Percentiles rank a stretch among this genome's conserved stretches.
Conservation (phyloP, 768 basidiomycete species). For the Macrocybe gigantea region DNA sequence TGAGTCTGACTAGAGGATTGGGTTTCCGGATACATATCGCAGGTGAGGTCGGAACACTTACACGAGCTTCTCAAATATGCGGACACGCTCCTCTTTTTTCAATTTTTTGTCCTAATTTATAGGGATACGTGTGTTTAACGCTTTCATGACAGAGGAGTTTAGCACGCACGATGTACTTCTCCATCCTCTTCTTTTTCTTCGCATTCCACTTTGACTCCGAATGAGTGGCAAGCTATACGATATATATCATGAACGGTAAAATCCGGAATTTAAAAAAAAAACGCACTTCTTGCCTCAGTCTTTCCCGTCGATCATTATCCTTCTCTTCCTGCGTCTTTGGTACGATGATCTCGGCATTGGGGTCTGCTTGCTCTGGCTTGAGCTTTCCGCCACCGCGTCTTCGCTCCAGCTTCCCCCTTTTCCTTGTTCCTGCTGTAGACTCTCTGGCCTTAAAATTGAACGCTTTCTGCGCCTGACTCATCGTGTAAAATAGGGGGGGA, state of each 20-base stretch:
- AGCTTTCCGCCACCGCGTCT: constrained; percentile 8
- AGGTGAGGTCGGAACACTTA: constrained; percentile 29
- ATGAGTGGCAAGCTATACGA: constrained; percentile 36
- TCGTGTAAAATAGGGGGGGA: background rate
- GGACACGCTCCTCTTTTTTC: constrained; percentile 79
- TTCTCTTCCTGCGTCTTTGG: constrained; percentile 58
- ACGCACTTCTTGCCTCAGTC: constrained; percentile 54
- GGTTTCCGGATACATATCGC: constrained; percentile 15
- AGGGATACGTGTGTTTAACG: background rate
- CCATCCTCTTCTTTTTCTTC: constrained; percentile 86
- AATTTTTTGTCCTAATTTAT: constrained; percentile 76
- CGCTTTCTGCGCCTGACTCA: constrained; percentile 24
- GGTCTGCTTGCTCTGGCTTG: constrained; percentile 27
- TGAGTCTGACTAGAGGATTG: constrained; percentile 61
- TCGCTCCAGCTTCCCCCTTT: constrained; percentile 49
- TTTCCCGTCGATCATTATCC: constrained; percentile 53
- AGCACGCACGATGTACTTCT: constrained; percentile 80
- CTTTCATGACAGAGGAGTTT: background rate
- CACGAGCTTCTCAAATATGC: constrained; percentile 79
- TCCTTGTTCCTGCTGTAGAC: constrained; percentile 43
- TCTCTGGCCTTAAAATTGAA: no score
- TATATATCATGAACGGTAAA: constrained; percentile 2
- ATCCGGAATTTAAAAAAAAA: background rate
- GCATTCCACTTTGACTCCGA: constrained; percentile 68
- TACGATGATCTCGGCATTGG: constrained; percentile 53